Evolutionary conservation across 139 green algal genomes (phyloP), one percentile per base, ranked within the genome.

Genomic region (Marvania coccoides): DNA sequence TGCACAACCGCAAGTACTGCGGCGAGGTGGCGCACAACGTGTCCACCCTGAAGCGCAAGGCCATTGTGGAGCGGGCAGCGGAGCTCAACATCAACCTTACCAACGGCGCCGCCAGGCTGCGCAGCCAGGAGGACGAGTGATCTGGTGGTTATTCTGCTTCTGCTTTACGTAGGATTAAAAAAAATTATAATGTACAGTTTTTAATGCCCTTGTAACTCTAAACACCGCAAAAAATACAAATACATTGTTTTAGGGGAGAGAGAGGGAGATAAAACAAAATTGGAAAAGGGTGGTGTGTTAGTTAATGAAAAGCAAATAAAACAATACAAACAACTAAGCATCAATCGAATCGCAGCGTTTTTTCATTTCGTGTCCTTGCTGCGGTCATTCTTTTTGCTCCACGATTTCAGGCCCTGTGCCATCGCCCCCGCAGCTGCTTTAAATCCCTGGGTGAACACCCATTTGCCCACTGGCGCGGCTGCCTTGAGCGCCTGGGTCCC

Each of bases 21-120:
- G 91, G 76, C 40, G 91, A 97, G 84, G 87, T 98, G 60, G 93
- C 93, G n/a, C 88, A 96, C 84, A 90, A 94, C 76, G 93, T 99
- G 59, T 91, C 81, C 26, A 86, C 91, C 37, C 78, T 87, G 40
- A 98, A 99, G 85, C 81, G 93, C 54, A 97, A 96, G 81, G 79
- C 83, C 23, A 98, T 99, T 72, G 90, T 97, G 19, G 89, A 98
- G 85, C 84, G 93, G 31, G 93, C 93, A 19, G 70, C 64, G 2
- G 67, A 87, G 89, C 83, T 98, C 29, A 96, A 98, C 80, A 81
- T 98, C 53, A 81, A 81, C 29, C 48, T 98, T 26, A 92, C 84
- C 65, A 98, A 98, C 83, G 83, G 59, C 46, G 64, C 61, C 65
- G 91, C 90, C 35, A 83, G 84, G 67, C 79, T 98, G 72, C 87